A percentile compares a stretch with the other conserved stretches of the same genome.
Evolutionary conservation across 2,329 filamentous ascomycete genomes (phyloP).

Genomic region (Albifimbria verrucaria): DNA sequence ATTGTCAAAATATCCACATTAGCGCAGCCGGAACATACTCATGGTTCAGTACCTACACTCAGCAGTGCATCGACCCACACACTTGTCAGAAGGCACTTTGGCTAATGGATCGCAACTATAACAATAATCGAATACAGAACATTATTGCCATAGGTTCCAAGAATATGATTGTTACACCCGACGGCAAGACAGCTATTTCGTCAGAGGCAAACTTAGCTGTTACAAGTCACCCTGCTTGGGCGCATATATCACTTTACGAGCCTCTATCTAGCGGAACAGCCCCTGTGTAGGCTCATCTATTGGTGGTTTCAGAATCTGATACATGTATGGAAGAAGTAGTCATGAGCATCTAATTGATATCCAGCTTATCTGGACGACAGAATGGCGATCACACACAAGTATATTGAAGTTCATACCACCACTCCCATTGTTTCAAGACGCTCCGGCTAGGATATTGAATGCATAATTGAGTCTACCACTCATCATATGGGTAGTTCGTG

Average conservation of each 20-base stretch:
- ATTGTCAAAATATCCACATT: slow-evolving; percentile 16
- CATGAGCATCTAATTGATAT: no score
- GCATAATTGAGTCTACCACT: no score
- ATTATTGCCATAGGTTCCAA: neutral
- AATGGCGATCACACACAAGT: no score
- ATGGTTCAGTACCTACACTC: slow-evolving; percentile 16
- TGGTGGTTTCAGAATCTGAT: no score
- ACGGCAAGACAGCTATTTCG: neutral
- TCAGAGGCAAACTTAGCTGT: neutral
- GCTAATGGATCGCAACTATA: neutral
- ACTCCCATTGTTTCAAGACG: no score
- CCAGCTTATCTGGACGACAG: no score
- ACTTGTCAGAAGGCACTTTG: neutral
- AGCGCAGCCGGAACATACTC: slow-evolving; percentile 21
- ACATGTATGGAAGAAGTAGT: no score
- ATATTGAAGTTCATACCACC: no score
- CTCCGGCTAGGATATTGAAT: no score
- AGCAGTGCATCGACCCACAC: neutral
- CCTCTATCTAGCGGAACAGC: neutral
- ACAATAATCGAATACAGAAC: neutral
- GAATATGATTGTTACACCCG: neutral
- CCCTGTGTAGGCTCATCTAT: no score
- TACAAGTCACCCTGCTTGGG: neutral
- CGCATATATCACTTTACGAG: neutral
- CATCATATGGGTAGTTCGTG: no score